phyloP scores from a whole-genome alignment of 495 filamentous ascomycete genomes.

The Hypomontagnella submonticulosa region DNA sequence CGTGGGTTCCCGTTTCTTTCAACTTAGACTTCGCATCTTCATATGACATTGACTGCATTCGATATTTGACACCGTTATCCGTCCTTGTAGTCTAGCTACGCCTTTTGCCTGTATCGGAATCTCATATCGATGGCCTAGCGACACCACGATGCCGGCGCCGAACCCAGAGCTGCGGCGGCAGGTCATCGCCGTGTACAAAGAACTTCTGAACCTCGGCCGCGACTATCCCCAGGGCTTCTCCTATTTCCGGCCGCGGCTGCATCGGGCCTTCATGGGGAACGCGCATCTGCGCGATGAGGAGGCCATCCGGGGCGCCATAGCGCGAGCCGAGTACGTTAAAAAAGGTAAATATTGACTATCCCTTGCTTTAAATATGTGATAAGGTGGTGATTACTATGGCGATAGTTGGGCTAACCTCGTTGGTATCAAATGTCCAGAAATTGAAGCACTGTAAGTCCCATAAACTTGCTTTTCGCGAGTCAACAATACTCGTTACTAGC shows the following conservation, averaged over 20 bases:
- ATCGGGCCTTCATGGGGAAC: slow-evolving; percentile 84
- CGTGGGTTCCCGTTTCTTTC: not conserved
- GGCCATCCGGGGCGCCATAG: slow-evolving; percentile 79
- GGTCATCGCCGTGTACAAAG: slow-evolving; percentile 94
- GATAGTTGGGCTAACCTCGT: slow-evolving; percentile 10
- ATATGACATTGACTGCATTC: not conserved
- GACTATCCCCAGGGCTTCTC: slow-evolving; percentile 88
- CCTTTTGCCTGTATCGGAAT: slow-evolving; percentile 5
- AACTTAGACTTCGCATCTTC: not conserved
- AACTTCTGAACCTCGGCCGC: slow-evolving; percentile 83
- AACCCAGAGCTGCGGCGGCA: slow-evolving; percentile 74
- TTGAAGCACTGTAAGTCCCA: slow-evolving; percentile 85
- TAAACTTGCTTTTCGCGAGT: not conserved
- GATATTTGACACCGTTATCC: not conserved
- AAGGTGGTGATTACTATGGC: not conserved
- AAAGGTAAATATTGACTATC: slow-evolving; percentile 68
- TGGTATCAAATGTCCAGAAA: slow-evolving; percentile 66
- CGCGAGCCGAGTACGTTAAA: slow-evolving; percentile 85
- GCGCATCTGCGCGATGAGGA: slow-evolving; percentile 74
- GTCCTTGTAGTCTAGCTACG: not conserved
- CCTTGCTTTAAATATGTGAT: not conserved
- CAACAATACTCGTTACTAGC: not conserved
- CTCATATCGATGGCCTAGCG: slow-evolving; percentile 6
- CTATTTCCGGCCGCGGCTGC: slow-evolving; percentile 84
- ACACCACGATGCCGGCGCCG: slow-evolving; percentile 26